Base-by-base conservation (phyloP, 768 basidiomycete species). In the Exidia glandulosa region DNA sequence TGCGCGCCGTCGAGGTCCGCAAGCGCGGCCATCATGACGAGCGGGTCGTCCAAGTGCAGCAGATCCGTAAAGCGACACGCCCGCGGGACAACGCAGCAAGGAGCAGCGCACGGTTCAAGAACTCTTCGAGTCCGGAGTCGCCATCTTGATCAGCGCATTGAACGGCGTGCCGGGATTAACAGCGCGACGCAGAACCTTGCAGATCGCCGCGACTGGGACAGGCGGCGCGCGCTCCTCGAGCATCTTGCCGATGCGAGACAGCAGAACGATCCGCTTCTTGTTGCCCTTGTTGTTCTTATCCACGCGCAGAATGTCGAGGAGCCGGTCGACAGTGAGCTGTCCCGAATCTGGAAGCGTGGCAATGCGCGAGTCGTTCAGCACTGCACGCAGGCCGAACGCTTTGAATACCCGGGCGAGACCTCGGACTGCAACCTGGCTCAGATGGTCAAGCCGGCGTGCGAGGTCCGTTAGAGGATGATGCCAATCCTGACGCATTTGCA, bases 21-120 rank as follows among this genome's bases (percentile, higher is more conserved):
- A 32, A 98, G 78, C 33, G 94, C 95, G 2, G 86, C 79, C 94
- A 98, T 98, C 96, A 99, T 99, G 58, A 99, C 95, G 65, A 94
- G 93, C 0, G 96, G 98, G 69, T 99, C 95, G 67, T 98, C 95
- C 3, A 94, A 96, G 69, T 98, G 95, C 34, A 99, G 77, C 4
- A 99, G 74, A 66, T 99, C 98, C 72, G 78, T 86, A 59, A 99
- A 74, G 63, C 87, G 79, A 72, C 94, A 96, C 0, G 87, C 90
- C 95, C 96, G 52, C 81, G 82, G 0, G 84, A 93, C 14, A 99
- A 82, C 1, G 95, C 94, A 9, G 96, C 95, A 31, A 99, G 82
- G 1, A 98, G 86, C 41, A 99, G 77, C 0, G 90, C 93, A 32
- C 95, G 85, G 70, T 98, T 98, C 0, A 93, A 96, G 65, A 99